Evolutionary conservation across 768 basidiomycete species (phyloP), one percentile per base, ranked within the genome.

Genomic region (Trametes gibbosa): DNA sequence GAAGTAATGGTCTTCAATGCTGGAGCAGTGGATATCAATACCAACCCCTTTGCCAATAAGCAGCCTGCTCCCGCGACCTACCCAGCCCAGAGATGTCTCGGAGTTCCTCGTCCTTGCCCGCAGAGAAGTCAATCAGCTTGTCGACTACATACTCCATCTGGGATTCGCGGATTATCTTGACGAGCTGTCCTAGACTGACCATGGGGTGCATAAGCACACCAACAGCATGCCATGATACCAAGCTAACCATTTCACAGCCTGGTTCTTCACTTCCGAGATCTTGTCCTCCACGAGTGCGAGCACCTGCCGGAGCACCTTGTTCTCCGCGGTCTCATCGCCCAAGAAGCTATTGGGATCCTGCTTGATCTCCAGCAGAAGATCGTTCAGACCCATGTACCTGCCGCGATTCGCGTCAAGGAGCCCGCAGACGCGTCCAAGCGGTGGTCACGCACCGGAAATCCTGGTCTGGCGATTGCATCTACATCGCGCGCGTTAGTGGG

Each of bases 251-350:
- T 95, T 94, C 12, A 97, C 96, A 2, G 94, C 93, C 72, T 92
- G 89, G 69, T 97, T 97, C 79, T 98, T 98, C 63, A 98, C 97
- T 77, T 99, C 97, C 8, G 94, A 94, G 65, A 95, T 98, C 74
- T 88, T 89, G 76, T 99, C 97, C 69, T 92, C 90, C 5, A 98
- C 88, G 19, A 98, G 82, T 34, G 84, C 78, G 42, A 98, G 79
- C 1, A 98, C 94, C 71, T 90, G 86, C 41, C 83, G 84, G 47
- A 96, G 80, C 50, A 96, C 86, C 70, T 89, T 90, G 70, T 78
- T 85, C 78, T 99, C 97, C 32, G 87, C 83, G 5, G 79, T 66
- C 70, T 98, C 95, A 70, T 99, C 96, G 54, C 92, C 85, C 12
- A 84, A 75, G 72, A 95, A 94, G 49, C 81, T 85, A 48, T 73